Base-by-base conservation (phyloP, 805 yeast species). In the Candida ficus region DNA sequence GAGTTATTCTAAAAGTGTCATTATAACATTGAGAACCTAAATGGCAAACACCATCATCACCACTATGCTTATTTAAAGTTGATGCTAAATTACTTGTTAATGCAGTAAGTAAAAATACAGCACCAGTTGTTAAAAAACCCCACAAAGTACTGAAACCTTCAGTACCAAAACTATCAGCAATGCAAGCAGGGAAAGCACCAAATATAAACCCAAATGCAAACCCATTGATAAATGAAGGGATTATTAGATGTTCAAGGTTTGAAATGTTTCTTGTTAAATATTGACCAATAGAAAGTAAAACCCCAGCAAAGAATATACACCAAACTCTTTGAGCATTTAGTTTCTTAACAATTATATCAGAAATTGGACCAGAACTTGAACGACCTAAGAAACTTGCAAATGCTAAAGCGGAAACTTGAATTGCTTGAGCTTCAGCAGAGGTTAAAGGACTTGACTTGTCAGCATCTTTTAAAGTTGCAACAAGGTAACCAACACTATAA, bases 101-200 rank as follows among this genome's bases (percentile, higher is more conserved):
- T 3, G 67, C 37, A 49, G 74, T 76, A 30, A 83, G 71, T 0
- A 75, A 63, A 4, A 76, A 33, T 17, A 82, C 61, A 1, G 88
- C 87, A 7, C 90, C 90, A 0, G 88, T 78, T 19, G 89, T 80
- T 13, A 78, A 61, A 30, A 83, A 61, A 0, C 91, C 88, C 91
- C 93, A 84, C 1, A 81, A 70, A 0, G 90, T 81, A 18, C 88
- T 78, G 56, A 82, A 84, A 0, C 78, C 72, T 7, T 62, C 67
- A 0, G 85, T 72, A 2, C 90, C 90, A 62, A 82, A 83, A 12
- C 68, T 64, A 47, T 84, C 95, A 0, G 89, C 89, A 22, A 83
- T 69, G 3, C 82, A 70, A 1, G 90, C 83, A 4, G 95, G 95
- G 56, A 79, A 80, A 0, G 82, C 75, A 0, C 91, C 91, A 62